Conservation (phyloP, 1,284 basidiomycete genomes). For the Ustilago curta region DNA sequence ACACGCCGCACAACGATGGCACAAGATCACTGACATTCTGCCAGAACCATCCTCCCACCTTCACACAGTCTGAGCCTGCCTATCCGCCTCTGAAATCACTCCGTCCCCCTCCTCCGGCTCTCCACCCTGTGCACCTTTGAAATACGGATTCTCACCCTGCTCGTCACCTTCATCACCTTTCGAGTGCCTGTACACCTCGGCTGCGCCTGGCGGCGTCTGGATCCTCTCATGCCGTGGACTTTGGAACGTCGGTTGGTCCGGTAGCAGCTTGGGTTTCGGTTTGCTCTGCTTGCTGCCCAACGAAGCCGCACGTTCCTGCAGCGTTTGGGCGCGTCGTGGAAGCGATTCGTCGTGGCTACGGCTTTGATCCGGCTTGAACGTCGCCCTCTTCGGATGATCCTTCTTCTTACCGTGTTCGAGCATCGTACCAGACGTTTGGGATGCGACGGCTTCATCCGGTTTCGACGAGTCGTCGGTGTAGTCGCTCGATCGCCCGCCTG, state of each 20-base stretch:
- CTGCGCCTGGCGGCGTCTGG: slow-evolving; percentile 31
- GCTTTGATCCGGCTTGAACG: not conserved
- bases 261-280: slow-evolving; percentile 35
- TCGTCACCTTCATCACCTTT: not conserved
- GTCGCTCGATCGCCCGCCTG: slow-evolving; percentile 4
- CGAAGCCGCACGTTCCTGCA: slow-evolving; percentile 25
- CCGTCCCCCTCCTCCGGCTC: not conserved
- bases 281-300: slow-evolving; percentile 11
- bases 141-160: slow-evolving; percentile 25
- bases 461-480: slow-evolving; percentile 12
- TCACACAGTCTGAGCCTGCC: slow-evolving; percentile 10
- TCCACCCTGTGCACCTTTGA: not conserved
- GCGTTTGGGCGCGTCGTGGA: slow-evolving; percentile 7
- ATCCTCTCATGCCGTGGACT: slow-evolving; percentile 26
- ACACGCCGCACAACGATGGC: not conserved
- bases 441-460: slow-evolving; percentile 20
- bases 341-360: not conserved
- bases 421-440: slow-evolving; percentile 18
- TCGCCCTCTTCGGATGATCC: not conserved
- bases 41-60: not conserved
- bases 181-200: slow-evolving; percentile 20
- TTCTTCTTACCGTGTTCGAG: slow-evolving; percentile 15
- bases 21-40: not conserved
- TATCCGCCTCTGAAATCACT: not conserved
- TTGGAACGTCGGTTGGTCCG: slow-evolving; percentile 34